Evolutionary conservation across 1,284 basidiomycete species (phyloP).

Genomic region (Pseudozyma sp.): DNA sequence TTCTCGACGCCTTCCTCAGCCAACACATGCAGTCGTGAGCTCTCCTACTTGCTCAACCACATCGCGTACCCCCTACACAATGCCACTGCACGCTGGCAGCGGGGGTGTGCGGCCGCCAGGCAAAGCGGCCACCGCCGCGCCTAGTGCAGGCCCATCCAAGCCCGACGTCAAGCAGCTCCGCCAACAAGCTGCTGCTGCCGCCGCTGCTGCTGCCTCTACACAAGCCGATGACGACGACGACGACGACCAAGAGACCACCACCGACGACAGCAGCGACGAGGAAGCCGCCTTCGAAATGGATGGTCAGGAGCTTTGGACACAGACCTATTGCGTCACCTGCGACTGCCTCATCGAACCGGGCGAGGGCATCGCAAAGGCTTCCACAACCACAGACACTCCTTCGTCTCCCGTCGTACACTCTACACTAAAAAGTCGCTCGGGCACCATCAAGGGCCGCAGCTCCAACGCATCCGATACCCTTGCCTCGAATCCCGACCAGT

Average conservation of each 20-base stretch:
- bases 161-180: constrained; percentile 22
- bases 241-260: constrained; percentile 42
- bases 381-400: background rate
- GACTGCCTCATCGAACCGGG: constrained; percentile 63
- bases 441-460: constrained; percentile 54
- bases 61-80: constrained; percentile 12
- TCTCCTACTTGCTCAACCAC: too few species aligned
- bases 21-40: constrained; percentile 13
- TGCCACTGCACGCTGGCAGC: constrained; percentile 21
- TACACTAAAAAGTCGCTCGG: constrained; percentile 52
- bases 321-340: constrained; percentile 60
- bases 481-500: constrained; percentile 5
- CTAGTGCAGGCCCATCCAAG: constrained; percentile 24
- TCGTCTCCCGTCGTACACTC: constrained; percentile 21
- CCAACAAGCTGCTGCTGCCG: constrained; percentile 5
- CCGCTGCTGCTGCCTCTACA: background rate
- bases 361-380: constrained; percentile 45
- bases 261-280: constrained; percentile 51
- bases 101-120: constrained; percentile 27
- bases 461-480: constrained; percentile 29
- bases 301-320: constrained; percentile 62
- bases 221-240: constrained; percentile 16
- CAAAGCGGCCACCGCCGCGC: background rate
- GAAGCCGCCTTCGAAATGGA: constrained; percentile 62
- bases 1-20: too few species aligned